These are phyloP conservation scores for Gaultheria prostrata DNA, from an alignment of 148 eudicot genomes.

Conservation along the genomic window DNA sequence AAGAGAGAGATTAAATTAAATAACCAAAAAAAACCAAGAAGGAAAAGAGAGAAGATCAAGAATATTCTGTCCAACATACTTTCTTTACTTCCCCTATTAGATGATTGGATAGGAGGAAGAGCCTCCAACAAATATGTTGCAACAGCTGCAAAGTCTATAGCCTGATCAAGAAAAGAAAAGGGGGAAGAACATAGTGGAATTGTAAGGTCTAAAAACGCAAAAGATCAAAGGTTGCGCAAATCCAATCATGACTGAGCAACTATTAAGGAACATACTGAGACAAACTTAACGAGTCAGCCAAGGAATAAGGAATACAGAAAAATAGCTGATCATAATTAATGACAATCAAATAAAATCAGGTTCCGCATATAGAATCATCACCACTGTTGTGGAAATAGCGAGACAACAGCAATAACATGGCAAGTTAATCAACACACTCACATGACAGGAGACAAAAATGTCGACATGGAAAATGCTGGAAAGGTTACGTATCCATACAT, in stretches of 20 bases:
- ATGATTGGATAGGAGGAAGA: conserved; percentile 69
- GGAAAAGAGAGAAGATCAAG: background rate
- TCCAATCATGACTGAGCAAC: background rate
- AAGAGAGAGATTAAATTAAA: background rate
- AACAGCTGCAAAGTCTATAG: conserved; percentile 72
- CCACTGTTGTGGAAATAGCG: background rate
- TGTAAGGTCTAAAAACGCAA: background rate
- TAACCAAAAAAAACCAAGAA: background rate
- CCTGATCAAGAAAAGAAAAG: conserved; percentile 42
- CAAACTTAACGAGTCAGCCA: background rate
- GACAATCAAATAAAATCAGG: background rate
- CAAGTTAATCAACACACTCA: background rate
- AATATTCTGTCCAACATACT: conserved; percentile 34
- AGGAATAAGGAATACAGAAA: background rate
- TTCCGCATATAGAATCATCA: background rate
- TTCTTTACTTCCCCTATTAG: conserved; percentile 44
- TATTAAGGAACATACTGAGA: background rate
- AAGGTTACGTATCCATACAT: background rate
- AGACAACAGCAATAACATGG: background rate
- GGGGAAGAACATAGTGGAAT: background rate
- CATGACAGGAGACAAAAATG: background rate
- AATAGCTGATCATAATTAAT: background rate
- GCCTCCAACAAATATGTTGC: conserved; percentile 76
- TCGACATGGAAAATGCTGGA: background rate
- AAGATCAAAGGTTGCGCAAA: background rate